Evolutionary conservation across 78 protist species (phyloP).

Genomic region (Paulinella micropora): DNA sequence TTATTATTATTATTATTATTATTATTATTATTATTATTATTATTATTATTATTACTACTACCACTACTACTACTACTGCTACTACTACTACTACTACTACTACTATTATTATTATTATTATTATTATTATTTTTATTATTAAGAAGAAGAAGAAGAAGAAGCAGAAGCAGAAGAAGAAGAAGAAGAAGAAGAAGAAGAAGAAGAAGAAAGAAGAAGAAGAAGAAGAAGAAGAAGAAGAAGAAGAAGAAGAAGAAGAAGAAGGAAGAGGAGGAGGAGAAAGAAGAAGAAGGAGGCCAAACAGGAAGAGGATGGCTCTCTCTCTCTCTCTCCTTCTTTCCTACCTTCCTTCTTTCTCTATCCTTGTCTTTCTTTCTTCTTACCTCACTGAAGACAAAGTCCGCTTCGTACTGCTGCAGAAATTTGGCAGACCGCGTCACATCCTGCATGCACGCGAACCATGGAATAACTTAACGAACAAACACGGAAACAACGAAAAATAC

Average conservation of each 20-base stretch:
- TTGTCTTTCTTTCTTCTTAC: background rate
- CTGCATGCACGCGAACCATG: slow-evolving; percentile 58
- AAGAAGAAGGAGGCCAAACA: background rate
- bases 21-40: too few species aligned
- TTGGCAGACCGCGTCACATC: slow-evolving; percentile 72
- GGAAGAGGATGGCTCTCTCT: background rate
- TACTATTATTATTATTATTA: background rate
- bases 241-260: background rate
- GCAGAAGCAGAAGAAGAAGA: background rate
- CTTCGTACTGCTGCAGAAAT: slow-evolving; percentile 63
- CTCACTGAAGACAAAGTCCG: slow-evolving; percentile 49
- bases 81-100: background rate
- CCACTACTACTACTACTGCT: background rate
- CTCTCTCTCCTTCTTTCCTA: background rate
- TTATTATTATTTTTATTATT: background rate
- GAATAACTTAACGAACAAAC: background rate
- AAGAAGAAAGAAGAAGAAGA: background rate
- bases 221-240: background rate
- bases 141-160: background rate
- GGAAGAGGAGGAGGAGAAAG: background rate
- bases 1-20: too few species aligned
- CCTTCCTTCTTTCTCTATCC: background rate
- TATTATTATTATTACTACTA: too few species aligned
- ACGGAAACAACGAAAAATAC: background rate
- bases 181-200: background rate